These are phyloP conservation scores for Collybia nuda DNA, from an alignment of 768 basidiomycete species.

Conservation along the genomic window DNA sequence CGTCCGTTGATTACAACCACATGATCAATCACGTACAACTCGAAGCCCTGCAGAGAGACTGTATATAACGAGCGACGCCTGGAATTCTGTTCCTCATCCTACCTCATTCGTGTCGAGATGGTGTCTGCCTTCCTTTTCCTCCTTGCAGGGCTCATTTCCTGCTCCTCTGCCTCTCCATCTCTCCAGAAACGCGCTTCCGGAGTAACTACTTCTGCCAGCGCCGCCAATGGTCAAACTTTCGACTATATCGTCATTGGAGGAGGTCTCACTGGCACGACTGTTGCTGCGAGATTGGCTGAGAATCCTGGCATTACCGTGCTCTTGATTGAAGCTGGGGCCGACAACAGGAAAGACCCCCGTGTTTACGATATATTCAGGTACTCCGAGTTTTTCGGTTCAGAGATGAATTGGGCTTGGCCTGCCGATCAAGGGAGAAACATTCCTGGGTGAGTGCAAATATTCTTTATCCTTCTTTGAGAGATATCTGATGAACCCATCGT, in stretches of 20 bases:
- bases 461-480: neutral
- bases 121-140: neutral
- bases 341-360: slow-evolving; percentile 40
- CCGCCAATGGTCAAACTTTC: slow-evolving; percentile 35
- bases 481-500: neutral
- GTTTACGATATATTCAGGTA: slow-evolving; percentile 49
- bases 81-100: neutral
- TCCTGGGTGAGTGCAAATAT: slow-evolving; percentile 29
- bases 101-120: neutral
- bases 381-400: slow-evolving; percentile 36
- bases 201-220: slow-evolving; percentile 29
- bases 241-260: slow-evolving; percentile 48
- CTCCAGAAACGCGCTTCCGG: slow-evolving; percentile 28
- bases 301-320: slow-evolving; percentile 41
- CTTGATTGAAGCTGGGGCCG: slow-evolving; percentile 51
- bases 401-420: slow-evolving; percentile 46
- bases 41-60: neutral
- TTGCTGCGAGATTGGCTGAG: slow-evolving; percentile 48
- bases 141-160: slow-evolving; percentile 9
- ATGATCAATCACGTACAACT: slow-evolving; percentile 5
- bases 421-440: slow-evolving; percentile 41
- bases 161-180: slow-evolving; percentile 16
- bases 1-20: neutral
- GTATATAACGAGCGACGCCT: neutral
- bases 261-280: slow-evolving; percentile 45